Conservation (phyloP, 139 green algal species). For the Coelastrella sp. region DNA sequence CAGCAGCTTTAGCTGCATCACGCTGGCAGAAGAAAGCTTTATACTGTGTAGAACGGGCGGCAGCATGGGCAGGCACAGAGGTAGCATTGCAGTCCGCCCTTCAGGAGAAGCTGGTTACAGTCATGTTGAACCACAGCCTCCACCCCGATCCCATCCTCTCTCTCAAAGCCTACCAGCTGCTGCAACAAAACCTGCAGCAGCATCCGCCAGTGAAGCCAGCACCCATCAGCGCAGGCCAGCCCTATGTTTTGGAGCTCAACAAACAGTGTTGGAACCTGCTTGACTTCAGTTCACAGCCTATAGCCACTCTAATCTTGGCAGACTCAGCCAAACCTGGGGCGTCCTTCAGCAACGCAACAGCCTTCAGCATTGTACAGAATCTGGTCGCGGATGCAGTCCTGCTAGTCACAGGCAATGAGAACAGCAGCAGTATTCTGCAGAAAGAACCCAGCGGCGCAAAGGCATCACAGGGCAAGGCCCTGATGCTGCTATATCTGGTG, state of each 20-base stretch:
- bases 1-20: not conserved
- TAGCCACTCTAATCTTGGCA: not conserved
- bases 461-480: conserved; percentile 25
- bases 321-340: not conserved
- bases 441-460: not conserved
- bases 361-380: not conserved
- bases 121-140: conserved; percentile 20
- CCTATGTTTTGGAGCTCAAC: not conserved
- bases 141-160: conserved; percentile 25
- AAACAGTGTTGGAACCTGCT: not conserved
- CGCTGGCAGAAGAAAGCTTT: conserved; percentile 23
- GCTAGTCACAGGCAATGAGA: not conserved
- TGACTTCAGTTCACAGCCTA: not conserved
- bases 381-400: conserved; percentile 22
- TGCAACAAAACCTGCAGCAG: conserved; percentile 13
- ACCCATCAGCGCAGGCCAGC: not conserved
- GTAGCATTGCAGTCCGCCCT: conserved; percentile 14
- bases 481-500: conserved; percentile 44
- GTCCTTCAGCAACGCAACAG: not conserved
- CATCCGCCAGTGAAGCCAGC: conserved; percentile 6
- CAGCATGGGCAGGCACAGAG: conserved; percentile 20
- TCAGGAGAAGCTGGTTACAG: conserved; percentile 38
- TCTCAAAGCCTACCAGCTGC: conserved; percentile 7
- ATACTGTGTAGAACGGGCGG: not conserved
- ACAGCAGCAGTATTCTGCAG: not conserved